These are phyloP conservation scores for Rhipidocladum racemiflorum DNA, from an alignment of 176 grass and related monocot genomes.

Conservation along the genomic window DNA sequence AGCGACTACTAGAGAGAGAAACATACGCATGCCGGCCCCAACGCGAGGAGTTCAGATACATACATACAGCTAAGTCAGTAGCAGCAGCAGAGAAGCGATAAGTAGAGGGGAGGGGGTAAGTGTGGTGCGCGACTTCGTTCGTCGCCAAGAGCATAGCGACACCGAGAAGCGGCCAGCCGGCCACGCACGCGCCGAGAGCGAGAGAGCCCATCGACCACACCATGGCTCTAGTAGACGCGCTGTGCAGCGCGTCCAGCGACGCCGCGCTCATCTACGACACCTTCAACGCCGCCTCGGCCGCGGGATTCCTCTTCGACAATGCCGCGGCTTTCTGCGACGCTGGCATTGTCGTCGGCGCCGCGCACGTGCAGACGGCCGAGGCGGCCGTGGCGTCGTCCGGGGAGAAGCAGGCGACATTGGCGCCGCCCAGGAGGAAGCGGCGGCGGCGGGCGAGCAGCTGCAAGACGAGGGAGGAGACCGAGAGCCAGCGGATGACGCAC, in stretches of 20 bases:
- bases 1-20: slow-evolving; percentile 25
- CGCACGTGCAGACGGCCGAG: background rate
- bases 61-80: background rate
- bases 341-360: background rate
- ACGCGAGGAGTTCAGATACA: slow-evolving; percentile 27
- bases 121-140: background rate
- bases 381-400: background rate
- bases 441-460: slow-evolving; percentile 60
- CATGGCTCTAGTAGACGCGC: slow-evolving; percentile 59
- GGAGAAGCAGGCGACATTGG: background rate
- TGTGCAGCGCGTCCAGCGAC: slow-evolving; percentile 40
- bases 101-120: slow-evolving; percentile 12
- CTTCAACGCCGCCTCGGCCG: slow-evolving; percentile 48
- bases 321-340: slow-evolving; percentile 29
- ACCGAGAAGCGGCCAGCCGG: slow-evolving; percentile 34
- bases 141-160: slow-evolving; percentile 45
- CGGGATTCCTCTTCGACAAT: slow-evolving; percentile 52
- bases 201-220: background rate
- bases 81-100: slow-evolving; percentile 32
- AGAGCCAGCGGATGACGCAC: slow-evolving; percentile 94
- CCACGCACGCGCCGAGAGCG: background rate
- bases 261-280: slow-evolving; percentile 64
- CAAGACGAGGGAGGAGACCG: slow-evolving; percentile 84
- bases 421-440: slow-evolving; percentile 62
- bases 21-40: slow-evolving; percentile 40